Evolutionary conservation across 2,329 filamentous ascomycete genomes (phyloP).

Genomic region (Plenodomus lindquistii): DNA sequence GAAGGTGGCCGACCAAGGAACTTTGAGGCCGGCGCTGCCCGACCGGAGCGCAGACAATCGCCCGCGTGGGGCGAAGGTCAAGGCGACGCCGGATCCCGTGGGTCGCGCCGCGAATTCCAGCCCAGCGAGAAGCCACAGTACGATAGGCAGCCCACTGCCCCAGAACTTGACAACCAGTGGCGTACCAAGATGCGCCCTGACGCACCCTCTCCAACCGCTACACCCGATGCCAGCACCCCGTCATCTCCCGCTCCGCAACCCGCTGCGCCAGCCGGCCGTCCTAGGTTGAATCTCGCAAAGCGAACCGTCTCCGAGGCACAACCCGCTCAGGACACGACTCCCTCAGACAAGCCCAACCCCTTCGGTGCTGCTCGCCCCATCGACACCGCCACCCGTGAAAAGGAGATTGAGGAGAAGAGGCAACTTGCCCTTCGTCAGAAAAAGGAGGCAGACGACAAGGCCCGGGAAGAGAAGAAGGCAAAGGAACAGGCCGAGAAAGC

Average conservation of each 20-base stretch:
- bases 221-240: conserved; percentile 74
- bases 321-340: conserved; percentile 46
- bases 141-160: conserved; percentile 78
- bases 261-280: conserved; percentile 66
- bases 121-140: conserved; percentile 55
- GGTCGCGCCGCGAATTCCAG: conserved; percentile 74
- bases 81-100: conserved; percentile 76
- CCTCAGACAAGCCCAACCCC: conserved; percentile 79
- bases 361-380: conserved; percentile 94
- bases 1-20: conserved; percentile 63
- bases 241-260: conserved; percentile 70
- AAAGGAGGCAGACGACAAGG: conserved; percentile 84
- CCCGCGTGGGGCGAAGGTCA: conserved; percentile 74
- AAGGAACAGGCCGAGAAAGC: conserved; percentile 62
- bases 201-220: conserved; percentile 64
- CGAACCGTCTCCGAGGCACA: conserved; percentile 82
- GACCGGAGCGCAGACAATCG: conserved; percentile 55
- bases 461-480: conserved; percentile 67
- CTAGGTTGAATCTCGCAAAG: conserved; percentile 86
- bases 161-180: conserved; percentile 94
- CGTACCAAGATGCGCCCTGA: conserved; percentile 90
- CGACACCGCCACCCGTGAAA: conserved; percentile 87
- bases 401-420: conserved; percentile 87
- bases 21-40: conserved; percentile 45
- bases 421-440: conserved; percentile 75